Base-by-base conservation (phyloP, 2,329 filamentous ascomycete genomes). In the Xylaria sp. region DNA sequence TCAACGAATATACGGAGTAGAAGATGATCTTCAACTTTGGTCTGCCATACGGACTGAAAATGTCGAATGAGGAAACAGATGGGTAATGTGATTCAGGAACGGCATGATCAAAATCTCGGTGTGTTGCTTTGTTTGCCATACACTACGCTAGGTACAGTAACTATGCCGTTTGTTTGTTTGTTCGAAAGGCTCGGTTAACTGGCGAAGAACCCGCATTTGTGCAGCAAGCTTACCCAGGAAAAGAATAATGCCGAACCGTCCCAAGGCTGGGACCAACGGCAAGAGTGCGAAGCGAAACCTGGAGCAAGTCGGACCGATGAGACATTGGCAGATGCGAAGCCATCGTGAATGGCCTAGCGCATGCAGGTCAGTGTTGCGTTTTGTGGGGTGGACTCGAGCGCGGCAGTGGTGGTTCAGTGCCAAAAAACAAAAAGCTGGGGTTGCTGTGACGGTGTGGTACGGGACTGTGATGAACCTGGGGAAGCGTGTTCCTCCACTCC, bases 291-390 rank as follows among this genome's bases (percentile, higher is more conserved):
- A 63, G 59, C 58, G 61, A 69, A 70, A 69, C 53, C 65, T 69
- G 66, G 69, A 63, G 66, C 13, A 71, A 35, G 66, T 70, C 69
- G 69, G 69, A 65, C 69, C 69, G 69, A 70, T 70, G 65, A 69
- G 66, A 70, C 51, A 59, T 51, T 18, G 60, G 32, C 53, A 51
- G 37, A 64, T 44, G 62, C 60, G 66, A 60, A 35, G 61, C 61
- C 44, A 51, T 63, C 59, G 37, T 65, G 60, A 65, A 65, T 9
- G 40, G 66, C 21, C 47, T 71, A 71, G 69, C 53, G 63, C 37
- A 65, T 69, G 69, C 69, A 60, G 47, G 48, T 59, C 42, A 53
- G 63, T 35, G 69, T 64, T 51, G 51, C 60, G 59, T 64, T 69
- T 71, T 71, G 63, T 61, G 68, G 69, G 67, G 69, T 60, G 65